Conservation (phyloP, 73 alveolate species). For the Paramecium biaurelia region DNA sequence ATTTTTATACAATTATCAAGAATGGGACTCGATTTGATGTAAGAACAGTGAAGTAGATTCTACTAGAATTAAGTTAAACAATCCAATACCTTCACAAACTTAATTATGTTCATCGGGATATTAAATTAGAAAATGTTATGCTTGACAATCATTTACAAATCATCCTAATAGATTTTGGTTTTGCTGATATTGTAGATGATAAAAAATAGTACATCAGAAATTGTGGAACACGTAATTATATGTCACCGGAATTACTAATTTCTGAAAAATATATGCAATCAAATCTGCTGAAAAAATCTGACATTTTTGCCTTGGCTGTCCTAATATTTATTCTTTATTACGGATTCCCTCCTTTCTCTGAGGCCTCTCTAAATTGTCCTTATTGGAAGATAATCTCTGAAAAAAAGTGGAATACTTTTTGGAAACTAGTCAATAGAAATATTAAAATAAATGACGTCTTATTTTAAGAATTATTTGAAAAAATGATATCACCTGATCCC, state of each 20-base stretch:
- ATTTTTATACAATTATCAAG: not conserved
- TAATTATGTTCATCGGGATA: slow-evolving; percentile 44
- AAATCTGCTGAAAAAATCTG: not conserved
- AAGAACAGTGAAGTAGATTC: not conserved
- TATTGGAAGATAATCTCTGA: slow-evolving; percentile 44
- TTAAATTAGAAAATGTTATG: slow-evolving; percentile 37
- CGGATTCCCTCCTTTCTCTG: slow-evolving; percentile 60
- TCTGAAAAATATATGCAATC: not conserved
- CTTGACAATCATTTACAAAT: not conserved
- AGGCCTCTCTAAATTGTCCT: slow-evolving; percentile 30
- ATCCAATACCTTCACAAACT: not conserved
- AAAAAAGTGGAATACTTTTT: not conserved
- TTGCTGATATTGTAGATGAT: not conserved
- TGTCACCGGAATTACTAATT: not conserved
- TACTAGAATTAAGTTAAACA: not conserved
- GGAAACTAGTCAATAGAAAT: slow-evolving; percentile 50
- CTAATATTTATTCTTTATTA: slow-evolving; percentile 13
- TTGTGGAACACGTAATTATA: slow-evolving; percentile 14
- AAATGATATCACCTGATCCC: not conserved
- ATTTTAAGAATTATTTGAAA: not conserved
- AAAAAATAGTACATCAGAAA: not conserved
- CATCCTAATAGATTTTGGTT: not conserved
- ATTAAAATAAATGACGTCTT: not conserved
- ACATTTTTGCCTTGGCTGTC: slow-evolving; percentile 54
- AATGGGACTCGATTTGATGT: not conserved